A percentile compares a stretch with the other conserved stretches of the same genome.
phyloP scores from a whole-genome alignment of 2,329 filamentous ascomycete genomes.

The Diplodia seriata region DNA sequence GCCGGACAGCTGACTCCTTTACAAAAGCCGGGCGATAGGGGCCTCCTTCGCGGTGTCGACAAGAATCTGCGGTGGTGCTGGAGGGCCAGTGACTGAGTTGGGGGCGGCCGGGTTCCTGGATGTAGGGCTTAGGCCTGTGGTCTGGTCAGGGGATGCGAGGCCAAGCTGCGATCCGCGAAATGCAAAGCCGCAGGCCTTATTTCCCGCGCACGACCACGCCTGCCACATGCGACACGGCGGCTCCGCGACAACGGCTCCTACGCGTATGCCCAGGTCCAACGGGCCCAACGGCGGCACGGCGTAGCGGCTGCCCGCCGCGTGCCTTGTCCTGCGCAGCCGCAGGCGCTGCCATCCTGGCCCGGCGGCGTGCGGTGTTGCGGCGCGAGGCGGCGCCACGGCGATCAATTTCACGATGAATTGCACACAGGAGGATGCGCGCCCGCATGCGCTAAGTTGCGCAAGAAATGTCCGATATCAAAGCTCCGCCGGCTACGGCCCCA shows the following conservation, averaged over 20 bases:
- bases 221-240: conserved; percentile 19
- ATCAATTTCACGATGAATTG: conserved; percentile 31
- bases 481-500: conserved; percentile 3
- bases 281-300: conserved; percentile 10
- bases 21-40: conserved; percentile 21
- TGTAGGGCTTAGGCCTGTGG: conserved; percentile 32
- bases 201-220: conserved; percentile 27
- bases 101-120: conserved; percentile 28
- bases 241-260: conserved; percentile 10
- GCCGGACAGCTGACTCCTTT: conserved; percentile 18
- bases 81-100: conserved; percentile 26
- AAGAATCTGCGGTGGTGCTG: conserved; percentile 9
- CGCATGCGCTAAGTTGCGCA: conserved; percentile 25
- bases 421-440: conserved; percentile 28
- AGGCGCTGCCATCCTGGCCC: not conserved
- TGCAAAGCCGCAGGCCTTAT: conserved; percentile 30
- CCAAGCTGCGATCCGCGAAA: conserved; percentile 29
- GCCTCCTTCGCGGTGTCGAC: conserved; percentile 26
- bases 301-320: not conserved
- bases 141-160: conserved; percentile 29
- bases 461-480: conserved; percentile 23
- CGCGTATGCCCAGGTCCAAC: not conserved
- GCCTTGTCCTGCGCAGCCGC: conserved; percentile 8
- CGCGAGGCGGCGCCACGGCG: conserved; percentile 23
- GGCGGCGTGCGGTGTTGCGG: not conserved